A percentile compares a stretch with the other conserved stretches of the same genome.
Conservation (phyloP, 495 filamentous ascomycete genomes). For the Penicillium nucicola region DNA sequence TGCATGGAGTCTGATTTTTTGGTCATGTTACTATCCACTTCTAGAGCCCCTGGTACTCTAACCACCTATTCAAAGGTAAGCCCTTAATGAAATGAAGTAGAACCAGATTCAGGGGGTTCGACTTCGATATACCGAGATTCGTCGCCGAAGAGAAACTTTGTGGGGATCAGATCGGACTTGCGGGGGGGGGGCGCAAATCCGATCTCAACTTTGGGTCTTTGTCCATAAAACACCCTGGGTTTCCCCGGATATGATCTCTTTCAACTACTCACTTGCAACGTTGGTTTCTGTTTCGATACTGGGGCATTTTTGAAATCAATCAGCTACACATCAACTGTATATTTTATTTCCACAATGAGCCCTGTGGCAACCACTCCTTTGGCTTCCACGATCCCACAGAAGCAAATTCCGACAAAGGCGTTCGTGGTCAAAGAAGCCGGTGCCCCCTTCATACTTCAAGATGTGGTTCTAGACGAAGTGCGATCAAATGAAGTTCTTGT, state of each 20-base stretch:
- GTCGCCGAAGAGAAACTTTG: conserved; percentile 7
- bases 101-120: no score
- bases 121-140: conserved; percentile 9
- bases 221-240: neutral
- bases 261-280: no score
- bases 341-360: no score
- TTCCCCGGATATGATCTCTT: no score
- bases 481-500: conserved; percentile 27
- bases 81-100: no score
- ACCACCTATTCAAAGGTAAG: no score
- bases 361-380: neutral
- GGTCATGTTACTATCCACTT: neutral
- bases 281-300: no score
- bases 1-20: conserved; percentile 1
- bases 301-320: no score
- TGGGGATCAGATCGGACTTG: conserved; percentile 12
- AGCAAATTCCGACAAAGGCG: conserved; percentile 21
- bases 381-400: conserved; percentile 11
- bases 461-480: conserved; percentile 29
- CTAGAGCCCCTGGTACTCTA: no score
- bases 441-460: conserved; percentile 23
- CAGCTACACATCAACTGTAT: no score
- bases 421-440: conserved; percentile 26
- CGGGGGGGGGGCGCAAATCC: conserved; percentile 9
- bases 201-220: neutral